Evolutionary conservation across 139 green algal species (phyloP), one percentile per base, ranked within the genome.

Genomic region (Chlamydomonas applanata): DNA sequence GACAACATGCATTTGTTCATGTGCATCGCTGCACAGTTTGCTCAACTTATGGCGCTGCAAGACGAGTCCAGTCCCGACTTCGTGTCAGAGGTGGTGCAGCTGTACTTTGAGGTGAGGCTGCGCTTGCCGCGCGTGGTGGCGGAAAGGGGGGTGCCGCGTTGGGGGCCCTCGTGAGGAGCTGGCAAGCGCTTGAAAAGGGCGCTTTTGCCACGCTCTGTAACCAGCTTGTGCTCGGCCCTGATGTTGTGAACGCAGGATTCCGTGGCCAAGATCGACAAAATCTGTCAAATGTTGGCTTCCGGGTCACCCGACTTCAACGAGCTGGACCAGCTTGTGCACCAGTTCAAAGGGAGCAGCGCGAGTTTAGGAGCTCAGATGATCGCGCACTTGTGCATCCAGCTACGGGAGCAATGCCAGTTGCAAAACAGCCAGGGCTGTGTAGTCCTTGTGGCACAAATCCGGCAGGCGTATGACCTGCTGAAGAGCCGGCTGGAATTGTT

Each of bases 61-160:
- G 92, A 97, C 70, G 92, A 97, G 30, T 85, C 36, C 64, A 97
- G 94, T 66, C 91, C 91, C 0, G 89, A 95, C 52, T 95, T 95
- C 71, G 86, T 94, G 1, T 35, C 71, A 9, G 89, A 96, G 57
- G 86, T 97, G 0, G 88, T 96, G 40, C 78, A 92, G 72, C 81
- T 97, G 0, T 97, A 95, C 59, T 92, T 96, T 72, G 79, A 94
- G 53, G 64, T 40, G 54, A 62, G 54, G 20, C 4, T 62, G 54
- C 54, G 22, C 54, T 56, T 56, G 14, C 46, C 46, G 46, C 14
- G 46, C 14, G 14, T 56, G 46, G 46, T 56, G 46, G 14, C 46
- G 46, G 14, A 14, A 56, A 56, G 14, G 14, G 46, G 46, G 14
- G 17, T 14, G 46, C 46, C 17, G 46, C 46, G 46, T 56, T n/a